Evolutionary conservation across 805 yeast genomes (phyloP), one percentile per base, ranked within the genome.

Genomic region (Candida railenensis): DNA sequence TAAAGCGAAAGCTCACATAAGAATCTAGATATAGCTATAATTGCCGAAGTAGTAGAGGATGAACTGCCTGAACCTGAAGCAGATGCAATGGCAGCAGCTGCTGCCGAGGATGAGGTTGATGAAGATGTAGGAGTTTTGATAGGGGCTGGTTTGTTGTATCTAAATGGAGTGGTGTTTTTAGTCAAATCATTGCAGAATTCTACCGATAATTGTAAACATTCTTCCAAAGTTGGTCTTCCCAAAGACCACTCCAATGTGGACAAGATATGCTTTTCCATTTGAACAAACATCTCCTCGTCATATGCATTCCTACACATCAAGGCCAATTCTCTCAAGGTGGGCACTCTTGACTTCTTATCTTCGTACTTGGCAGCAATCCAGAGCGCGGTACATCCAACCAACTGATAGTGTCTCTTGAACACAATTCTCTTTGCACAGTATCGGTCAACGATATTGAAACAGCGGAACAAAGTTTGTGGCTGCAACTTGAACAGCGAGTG

Each of bases 201-300:
- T 43, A 70, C 73, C 53, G 83, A 63, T 61, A 69, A 51, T 51
- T 72, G 76, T 41, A 72, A 58, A 46, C 81, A 73, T 43, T 79
- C 83, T 57, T 80, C 85, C 43, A 79, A 64, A 44, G 72, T 69
- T 3, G 80, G 76, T 51, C 73, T 77, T 32, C 76, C 72, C 42
- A 72, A 57, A 43, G 61, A 61, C 78, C 78, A 73, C 47, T 71
- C 77, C 57, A 90, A 76, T 3, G 87, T 87, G 52, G 77, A 74
- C 59, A 84, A 71, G 47, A 85, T 81, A 58, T 87, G 92, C 55
- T 80, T 71, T 64, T 87, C 95, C 77, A 73, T 73, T 55, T 73
- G 77, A 22, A 71, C 61, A 48, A 73, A 72, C 78, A 74, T 74
- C 49, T 73, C 77, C 51, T 73, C 78, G 48, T 80, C 84, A 54